phyloP scores from a whole-genome alignment of 805 yeast species.

The Ogataea methylovora region DNA sequence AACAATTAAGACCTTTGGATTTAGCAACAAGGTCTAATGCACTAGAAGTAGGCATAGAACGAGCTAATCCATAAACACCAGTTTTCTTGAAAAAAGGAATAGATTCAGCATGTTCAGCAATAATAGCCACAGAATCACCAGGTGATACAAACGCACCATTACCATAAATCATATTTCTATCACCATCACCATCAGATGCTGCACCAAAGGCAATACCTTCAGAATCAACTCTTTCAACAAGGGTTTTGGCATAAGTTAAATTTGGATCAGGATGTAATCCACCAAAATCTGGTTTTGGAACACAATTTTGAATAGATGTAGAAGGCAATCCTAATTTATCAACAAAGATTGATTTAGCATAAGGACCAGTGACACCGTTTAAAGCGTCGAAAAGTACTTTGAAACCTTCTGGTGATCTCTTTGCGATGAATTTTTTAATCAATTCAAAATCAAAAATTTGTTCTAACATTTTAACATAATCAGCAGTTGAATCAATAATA shows the following conservation, averaged over 20 bases:
- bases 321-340: conserved; percentile 76
- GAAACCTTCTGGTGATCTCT: conserved; percentile 47
- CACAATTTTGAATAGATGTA: conserved; percentile 67
- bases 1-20: conserved; percentile 61
- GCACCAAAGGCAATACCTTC: conserved; percentile 90
- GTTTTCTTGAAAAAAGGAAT: conserved; percentile 87
- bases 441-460: conserved; percentile 81
- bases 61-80: conserved; percentile 88
- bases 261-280: conserved; percentile 98
- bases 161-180: conserved; percentile 97
- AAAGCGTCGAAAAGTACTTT: conserved; percentile 80
- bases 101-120: conserved; percentile 81
- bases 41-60: conserved; percentile 96
- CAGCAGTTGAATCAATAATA: conserved; percentile 73
- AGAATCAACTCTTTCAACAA: conserved; percentile 79
- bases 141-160: conserved; percentile 93
- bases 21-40: conserved; percentile 91
- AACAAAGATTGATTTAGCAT: conserved; percentile 77
- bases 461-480: conserved; percentile 72
- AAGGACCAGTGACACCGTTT: conserved; percentile 97
- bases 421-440: conserved; percentile 61
- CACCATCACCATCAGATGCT: conserved; percentile 99
- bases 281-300: conserved; percentile 86
- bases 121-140: conserved; percentile 96
- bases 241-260: conserved; percentile 83